phyloP scores from a whole-genome alignment of 345 rosid species.

The Carallia brachiata region DNA sequence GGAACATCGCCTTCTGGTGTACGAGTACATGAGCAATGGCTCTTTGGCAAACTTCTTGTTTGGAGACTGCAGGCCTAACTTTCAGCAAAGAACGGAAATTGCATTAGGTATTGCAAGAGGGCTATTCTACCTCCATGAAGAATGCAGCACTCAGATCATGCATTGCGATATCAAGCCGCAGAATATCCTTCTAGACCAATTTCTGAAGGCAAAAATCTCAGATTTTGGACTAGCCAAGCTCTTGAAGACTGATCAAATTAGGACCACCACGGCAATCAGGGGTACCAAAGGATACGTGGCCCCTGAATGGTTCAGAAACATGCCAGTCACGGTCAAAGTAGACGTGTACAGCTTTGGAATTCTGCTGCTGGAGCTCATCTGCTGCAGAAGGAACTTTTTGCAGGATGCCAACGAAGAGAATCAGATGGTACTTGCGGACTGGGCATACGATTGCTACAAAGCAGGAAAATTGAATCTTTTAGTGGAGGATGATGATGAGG shows the following conservation, averaged over 20 bases:
- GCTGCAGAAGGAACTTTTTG: conserved; percentile 1
- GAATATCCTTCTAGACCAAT: conserved; percentile 35
- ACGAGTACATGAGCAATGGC: conserved; percentile 39
- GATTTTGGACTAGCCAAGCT: conserved; percentile 51
- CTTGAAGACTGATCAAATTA: conserved; percentile 20
- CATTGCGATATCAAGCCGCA: conserved; percentile 48
- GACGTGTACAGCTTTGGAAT: conserved; percentile 41
- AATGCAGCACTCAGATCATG: conserved; percentile 37
- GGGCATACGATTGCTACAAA: conserved; percentile 20
- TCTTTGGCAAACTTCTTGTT: conserved; percentile 28
- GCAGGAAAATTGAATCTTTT: conserved; percentile 6
- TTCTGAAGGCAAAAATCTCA: conserved; percentile 16
- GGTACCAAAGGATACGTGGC: conserved; percentile 46
- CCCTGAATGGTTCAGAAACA: conserved; percentile 44
- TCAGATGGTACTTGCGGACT: conserved; percentile 7
- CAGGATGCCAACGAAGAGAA: background rate
- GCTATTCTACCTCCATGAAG: conserved; percentile 36
- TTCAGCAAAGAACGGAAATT: conserved; percentile 30
- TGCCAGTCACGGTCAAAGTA: conserved; percentile 41
- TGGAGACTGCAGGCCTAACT: conserved; percentile 23
- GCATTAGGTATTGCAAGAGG: conserved; percentile 38
- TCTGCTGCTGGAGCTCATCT: conserved; percentile 9
- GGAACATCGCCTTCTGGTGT: conserved; percentile 25
- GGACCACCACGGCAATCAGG: conserved; percentile 28
- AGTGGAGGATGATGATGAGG: conserved; percentile 20